Base-by-base conservation (phyloP, 140 eudicot genomes). In the Erigeron philadelphicus region DNA sequence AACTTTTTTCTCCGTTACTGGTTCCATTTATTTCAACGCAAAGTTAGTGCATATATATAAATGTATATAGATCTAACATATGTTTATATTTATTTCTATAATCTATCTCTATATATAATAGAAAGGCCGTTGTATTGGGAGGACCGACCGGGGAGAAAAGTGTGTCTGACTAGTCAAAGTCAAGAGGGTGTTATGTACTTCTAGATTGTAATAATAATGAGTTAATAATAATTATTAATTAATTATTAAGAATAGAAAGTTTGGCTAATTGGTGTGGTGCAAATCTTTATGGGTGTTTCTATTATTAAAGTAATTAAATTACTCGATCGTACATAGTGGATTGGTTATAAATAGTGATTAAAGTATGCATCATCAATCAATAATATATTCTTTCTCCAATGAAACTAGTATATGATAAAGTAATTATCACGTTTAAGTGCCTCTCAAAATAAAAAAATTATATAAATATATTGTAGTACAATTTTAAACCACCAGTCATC, bases 161-260 rank as follows among this genome's bases (percentile, higher is more conserved):
- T 40, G 54, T 21, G 46, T 40, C 23, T 64, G 77, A 73, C 72
- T 41, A 1, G 77, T 73, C 77, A 73, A 73, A 63, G 65, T 73
- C 72, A 73, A 73, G 38, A 21, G 21, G 0, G 49, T 62, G 50
- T 62, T 62, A 23, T 50, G 10, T 38, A 15, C 12, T 72, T 73
- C 64, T 50, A 52, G 77, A 73, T 62, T 42, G 75, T 21, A 4
- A 70, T 70, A 4, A 70, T 70, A 31, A 31, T 31, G 3, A 31
- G 38, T 31, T 31, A 4, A 31, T 68, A 68, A 16, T 53, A n/a
- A 52, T 0, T 49, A 50, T n/a, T 50, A 10, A 49, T 49, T 13
- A 21, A 31, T 31, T 48, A 5, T 21, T 21, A 21, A 21, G 25
- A 13, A 16, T 16, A 3, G 59, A 16, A 53, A 53, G 59, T 53